phyloP scores from a whole-genome alignment of 2,329 filamentous ascomycete genomes.

The Penicillium sp. region DNA sequence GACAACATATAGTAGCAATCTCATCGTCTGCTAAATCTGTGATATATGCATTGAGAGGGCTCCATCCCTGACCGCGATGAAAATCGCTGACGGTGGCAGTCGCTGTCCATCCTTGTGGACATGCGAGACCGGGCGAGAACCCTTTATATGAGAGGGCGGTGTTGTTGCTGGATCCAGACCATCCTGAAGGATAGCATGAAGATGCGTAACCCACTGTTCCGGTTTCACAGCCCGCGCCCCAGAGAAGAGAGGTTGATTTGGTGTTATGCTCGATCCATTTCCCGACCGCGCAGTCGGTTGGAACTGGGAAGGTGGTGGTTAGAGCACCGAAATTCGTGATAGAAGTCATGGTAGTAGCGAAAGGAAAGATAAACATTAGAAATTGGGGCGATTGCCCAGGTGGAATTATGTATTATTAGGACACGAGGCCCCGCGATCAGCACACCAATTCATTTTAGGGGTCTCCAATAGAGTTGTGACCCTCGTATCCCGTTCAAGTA shows the following conservation, averaged over 20 bases:
- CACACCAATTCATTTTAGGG: too few relatives aligned
- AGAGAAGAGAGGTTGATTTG: not conserved
- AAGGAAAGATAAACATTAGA: not conserved
- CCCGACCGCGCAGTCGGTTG: conserved; percentile 2
- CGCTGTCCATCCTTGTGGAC: conserved; percentile 7
- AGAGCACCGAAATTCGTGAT: conserved; percentile 13
- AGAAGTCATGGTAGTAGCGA: conserved; percentile 5
- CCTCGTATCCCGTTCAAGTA: too few relatives aligned
- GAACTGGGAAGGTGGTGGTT: conserved; percentile 7
- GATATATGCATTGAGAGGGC: not conserved
- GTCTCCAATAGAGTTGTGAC: too few relatives aligned
- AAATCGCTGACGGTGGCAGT: not conserved
- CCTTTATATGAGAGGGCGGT: conserved; percentile 8
- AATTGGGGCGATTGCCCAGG: too few relatives aligned
- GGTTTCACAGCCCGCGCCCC: conserved; percentile 8
- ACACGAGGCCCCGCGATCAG: too few relatives aligned
- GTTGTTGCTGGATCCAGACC: conserved; percentile 2
- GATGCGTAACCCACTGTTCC: conserved; percentile 7
- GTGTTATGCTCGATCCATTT: conserved; percentile 9
- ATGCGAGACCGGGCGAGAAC: conserved; percentile 7
- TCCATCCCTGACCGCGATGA: not conserved
- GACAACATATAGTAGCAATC: conserved; percentile 11
- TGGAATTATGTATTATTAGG: too few relatives aligned
- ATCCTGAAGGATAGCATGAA: conserved; percentile 8
- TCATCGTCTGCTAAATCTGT: conserved; percentile 6